Conservation (phyloP, 2,329 filamentous ascomycete species). For the Venturia asperata region DNA sequence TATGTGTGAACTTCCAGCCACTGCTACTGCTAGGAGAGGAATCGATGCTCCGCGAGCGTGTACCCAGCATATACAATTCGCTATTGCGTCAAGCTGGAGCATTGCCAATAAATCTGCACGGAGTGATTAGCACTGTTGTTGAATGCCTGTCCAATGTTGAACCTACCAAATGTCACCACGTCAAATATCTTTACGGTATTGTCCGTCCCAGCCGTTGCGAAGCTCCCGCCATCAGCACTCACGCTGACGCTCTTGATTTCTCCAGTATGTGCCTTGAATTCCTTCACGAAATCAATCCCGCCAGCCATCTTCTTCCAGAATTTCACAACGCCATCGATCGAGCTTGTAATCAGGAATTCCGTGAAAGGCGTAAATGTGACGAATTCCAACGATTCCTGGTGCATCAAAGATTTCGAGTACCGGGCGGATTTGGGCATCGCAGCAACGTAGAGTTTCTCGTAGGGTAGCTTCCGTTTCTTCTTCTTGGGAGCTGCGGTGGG, state of each 20-base stretch:
- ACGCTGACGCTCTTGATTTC: constrained; percentile 78
- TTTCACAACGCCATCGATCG: constrained; percentile 91
- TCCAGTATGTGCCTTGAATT: constrained; percentile 84
- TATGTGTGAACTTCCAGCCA: constrained; percentile 57
- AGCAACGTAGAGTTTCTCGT: constrained; percentile 91
- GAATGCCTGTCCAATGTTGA: constrained; percentile 20
- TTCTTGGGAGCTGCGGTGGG: constrained; percentile 72
- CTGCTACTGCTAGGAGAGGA: constrained; percentile 76
- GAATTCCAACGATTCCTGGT: constrained; percentile 88
- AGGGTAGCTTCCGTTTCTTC: constrained; percentile 86
- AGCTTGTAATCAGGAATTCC: constrained; percentile 92
- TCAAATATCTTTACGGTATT: constrained; percentile 72
- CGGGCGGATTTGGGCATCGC: constrained; percentile 73
- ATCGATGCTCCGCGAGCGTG: constrained; percentile 81
- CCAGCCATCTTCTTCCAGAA: constrained; percentile 96
- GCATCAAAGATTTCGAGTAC: constrained; percentile 97
- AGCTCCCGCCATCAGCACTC: constrained; percentile 85
- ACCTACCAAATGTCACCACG: constrained; percentile 65
- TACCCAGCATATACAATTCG: constrained; percentile 84
- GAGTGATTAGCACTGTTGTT: constrained; percentile 20
- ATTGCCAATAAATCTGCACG: constrained; percentile 66
- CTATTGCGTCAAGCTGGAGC: constrained; percentile 66
- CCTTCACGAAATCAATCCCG: constrained; percentile 95
- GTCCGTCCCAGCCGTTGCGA: constrained; percentile 78
- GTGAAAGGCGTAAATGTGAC: constrained; percentile 82